These are phyloP conservation scores for Cubamyces lactineus DNA, from an alignment of 768 basidiomycete species.

Conservation along the genomic window DNA sequence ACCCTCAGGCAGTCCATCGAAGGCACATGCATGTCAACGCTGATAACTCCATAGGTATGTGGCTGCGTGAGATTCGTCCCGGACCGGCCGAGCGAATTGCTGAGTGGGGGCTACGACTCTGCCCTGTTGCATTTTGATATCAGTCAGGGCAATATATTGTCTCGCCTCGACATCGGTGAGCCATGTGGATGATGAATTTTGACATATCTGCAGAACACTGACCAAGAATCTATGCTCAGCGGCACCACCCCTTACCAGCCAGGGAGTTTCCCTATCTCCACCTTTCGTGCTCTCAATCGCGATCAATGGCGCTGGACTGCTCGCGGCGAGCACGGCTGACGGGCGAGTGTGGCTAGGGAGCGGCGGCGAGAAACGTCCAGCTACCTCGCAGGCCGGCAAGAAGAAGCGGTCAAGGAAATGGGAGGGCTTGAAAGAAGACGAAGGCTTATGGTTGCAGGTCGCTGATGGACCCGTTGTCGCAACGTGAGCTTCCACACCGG, in stretches of 20 bases:
- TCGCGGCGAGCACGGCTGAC: conserved; percentile 78
- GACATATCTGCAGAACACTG: neutral
- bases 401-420: conserved; percentile 66
- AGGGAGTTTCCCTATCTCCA: conserved; percentile 65
- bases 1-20: neutral
- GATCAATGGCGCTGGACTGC: conserved; percentile 57
- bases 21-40: neutral
- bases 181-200: no score
- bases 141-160: conserved; percentile 55
- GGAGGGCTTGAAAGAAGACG: conserved; percentile 63
- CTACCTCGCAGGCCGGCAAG: conserved; percentile 26
- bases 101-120: conserved; percentile 80
- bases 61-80: conserved; percentile 73
- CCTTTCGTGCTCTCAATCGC: conserved; percentile 73
- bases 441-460: conserved; percentile 50
- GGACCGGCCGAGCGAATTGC: conserved; percentile 66
- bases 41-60: conserved; percentile 56
- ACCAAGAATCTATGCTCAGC: neutral
- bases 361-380: conserved; percentile 58
- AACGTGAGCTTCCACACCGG: conserved; percentile 47
- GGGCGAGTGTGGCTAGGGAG: conserved; percentile 72
- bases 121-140: conserved; percentile 71
- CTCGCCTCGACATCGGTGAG: conserved; percentile 62
- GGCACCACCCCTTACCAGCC: conserved; percentile 41
- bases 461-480: conserved; percentile 78